Conservation (phyloP, 2,329 filamentous ascomycete genomes). For the Venturia aucupariae region DNA sequence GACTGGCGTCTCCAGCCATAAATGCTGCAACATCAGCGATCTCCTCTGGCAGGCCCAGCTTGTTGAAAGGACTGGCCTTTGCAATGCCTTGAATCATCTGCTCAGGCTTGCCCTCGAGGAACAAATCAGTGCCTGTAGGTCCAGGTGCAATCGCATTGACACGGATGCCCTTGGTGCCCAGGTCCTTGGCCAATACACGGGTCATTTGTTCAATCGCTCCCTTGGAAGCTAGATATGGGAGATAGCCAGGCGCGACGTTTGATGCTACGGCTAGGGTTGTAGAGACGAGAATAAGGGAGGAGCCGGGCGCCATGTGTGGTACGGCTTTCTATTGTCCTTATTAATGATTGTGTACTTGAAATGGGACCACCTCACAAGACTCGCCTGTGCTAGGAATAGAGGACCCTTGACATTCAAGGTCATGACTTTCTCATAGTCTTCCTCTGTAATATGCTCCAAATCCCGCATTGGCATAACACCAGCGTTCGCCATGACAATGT, state of each 20-base stretch:
- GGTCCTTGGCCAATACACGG: slow-evolving; percentile 46
- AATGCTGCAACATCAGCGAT: slow-evolving; percentile 15
- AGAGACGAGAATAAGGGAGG: slow-evolving; percentile 45
- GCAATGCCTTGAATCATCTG: slow-evolving; percentile 12
- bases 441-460: slow-evolving; percentile 41
- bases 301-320: slow-evolving; percentile 42
- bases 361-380: slow-evolving; percentile 5
- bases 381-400: slow-evolving; percentile 42
- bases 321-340: slow-evolving; percentile 35
- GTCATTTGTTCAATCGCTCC: slow-evolving; percentile 53
- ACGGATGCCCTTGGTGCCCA: slow-evolving; percentile 41
- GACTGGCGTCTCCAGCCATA: slow-evolving; percentile 8
- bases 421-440: slow-evolving; percentile 42
- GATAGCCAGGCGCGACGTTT: slow-evolving; percentile 36
- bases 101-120: slow-evolving; percentile 28
- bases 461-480: slow-evolving; percentile 43
- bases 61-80: slow-evolving; percentile 13
- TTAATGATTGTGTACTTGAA: neutral
- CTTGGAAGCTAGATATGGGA: slow-evolving; percentile 48
- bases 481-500: slow-evolving; percentile 50
- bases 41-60: slow-evolving; percentile 15
- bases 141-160: slow-evolving; percentile 46
- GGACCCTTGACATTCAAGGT: slow-evolving; percentile 50
- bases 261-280: slow-evolving; percentile 33
- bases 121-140: slow-evolving; percentile 48